Evolutionary conservation across 2,329 filamentous ascomycete genomes (phyloP), one percentile per base, ranked within the genome.

Genomic region (Pyrenophora seminiperda): DNA sequence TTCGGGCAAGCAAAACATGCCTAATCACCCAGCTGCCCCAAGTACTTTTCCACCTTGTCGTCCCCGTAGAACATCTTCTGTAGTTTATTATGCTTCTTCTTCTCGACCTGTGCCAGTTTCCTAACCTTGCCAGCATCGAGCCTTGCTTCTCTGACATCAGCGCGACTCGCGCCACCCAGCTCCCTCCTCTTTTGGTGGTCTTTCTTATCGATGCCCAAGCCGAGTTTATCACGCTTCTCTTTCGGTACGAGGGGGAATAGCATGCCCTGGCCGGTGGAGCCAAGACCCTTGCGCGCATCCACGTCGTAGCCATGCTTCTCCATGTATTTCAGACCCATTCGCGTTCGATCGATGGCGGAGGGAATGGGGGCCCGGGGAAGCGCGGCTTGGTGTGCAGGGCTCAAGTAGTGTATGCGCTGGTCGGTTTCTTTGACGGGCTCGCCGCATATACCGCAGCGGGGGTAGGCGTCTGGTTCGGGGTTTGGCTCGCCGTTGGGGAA

Each of bases 31-130:
- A 66, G 20, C 9, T 67, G 59, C 0, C 85, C 82, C 14, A 95
- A 73, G 68, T 95, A 94, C 65, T 80, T 84, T 63, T 91, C 84
- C 46, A 95, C 76, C 58, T 93, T 88, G n/a, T 88, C 82, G 58
- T 83, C 86, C 15, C 83, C 81, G 72, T 89, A 93, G 55, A 96
- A 88, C 74, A 89, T 80, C 60, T 84, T 79, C 57, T 85, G 81
- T 51, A 96, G 70, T 63, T 75, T 84, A 52, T 89, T 83, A 14
- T 81, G 79, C 54, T 79, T 85, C 68, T 76, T 84, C 73, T 79
- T 86, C 49, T 87, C 84, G 55, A 85, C 82, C 34, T 77, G 74
- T 2, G 83, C 84, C 66, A 81, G 73, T 68, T 83, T 85, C 61
- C 84, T 81, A 31, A 87, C 78, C 71, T 88, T 83, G 62, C 87